Base-by-base conservation (phyloP, 2,329 filamentous ascomycete species). In the Helminthosporium solani region DNA sequence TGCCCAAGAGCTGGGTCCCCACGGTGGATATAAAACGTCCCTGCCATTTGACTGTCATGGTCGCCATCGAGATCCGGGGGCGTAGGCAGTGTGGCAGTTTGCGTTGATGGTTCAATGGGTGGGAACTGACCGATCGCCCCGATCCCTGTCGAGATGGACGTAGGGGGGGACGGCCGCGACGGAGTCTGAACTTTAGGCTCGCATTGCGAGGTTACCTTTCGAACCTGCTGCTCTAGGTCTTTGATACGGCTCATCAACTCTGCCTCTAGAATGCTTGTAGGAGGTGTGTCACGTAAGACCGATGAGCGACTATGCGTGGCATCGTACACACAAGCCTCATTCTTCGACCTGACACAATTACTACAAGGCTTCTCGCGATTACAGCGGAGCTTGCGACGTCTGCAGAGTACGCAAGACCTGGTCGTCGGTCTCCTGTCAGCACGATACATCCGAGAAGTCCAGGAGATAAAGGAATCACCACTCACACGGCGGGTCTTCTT, bases 341-440 rank as follows among this genome's bases (percentile, higher is more conserved):
- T 78, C 52, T 76, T 76, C 18, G 80, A 79, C 52, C 78, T 77
- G n/a, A 78, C 48, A 57, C 83, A 86, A 47, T 83, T 81, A 48
- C 72, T 75, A 56, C 83, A 86, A 1, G 83, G 83, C 6, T 69
- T 64, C 47, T 77, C 76, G 39, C 80, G 78, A 57, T 86, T 78
- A 58, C 83, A 86, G 37, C 77, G 75, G 47, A 85, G 78, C 63
- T 86, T 86, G 33, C 81, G 79, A 44, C 69, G 75, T 34, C 82
- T 73, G 57, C 83, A 86, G 33, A 81, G 72, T 53, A 75, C 69
- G 60, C 81, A 84, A 1, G 81, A 75, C 14, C 75, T 81, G 38
- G 36, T n/a, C n/a, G n/a, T 30, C 36, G 23, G 21, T 44, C 40
- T 5, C 23, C 23, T 9, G 45, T 56, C 40, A 56, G 52, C 33